phyloP scores from a whole-genome alignment of 257 asterid genomes.

The Rauvolfia tetraphylla region DNA sequence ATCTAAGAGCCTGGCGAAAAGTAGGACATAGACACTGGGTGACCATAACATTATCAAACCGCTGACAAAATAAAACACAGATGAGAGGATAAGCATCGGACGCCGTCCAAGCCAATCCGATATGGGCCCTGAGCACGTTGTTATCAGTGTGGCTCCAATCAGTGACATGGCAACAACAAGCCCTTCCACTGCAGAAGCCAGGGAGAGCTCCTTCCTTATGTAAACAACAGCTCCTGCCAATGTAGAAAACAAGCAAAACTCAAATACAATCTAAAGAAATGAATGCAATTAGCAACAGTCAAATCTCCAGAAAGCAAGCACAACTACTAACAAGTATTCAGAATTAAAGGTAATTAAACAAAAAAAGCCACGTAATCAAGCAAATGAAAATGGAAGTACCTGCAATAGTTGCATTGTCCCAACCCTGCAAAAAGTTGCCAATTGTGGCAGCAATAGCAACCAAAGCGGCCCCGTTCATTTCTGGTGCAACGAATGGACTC shows the following conservation, averaged over 20 bases:
- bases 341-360: neutral
- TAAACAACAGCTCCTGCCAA: constrained; percentile 23
- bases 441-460: constrained; percentile 17
- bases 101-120: constrained; percentile 25
- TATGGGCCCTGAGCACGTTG: constrained; percentile 20
- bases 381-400: constrained; percentile 9
- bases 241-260: neutral
- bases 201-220: constrained; percentile 18
- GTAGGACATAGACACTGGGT: constrained; percentile 23
- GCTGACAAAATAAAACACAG: constrained; percentile 19
- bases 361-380: neutral
- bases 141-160: constrained; percentile 22
- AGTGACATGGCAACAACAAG: constrained; percentile 23
- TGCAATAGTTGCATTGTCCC: constrained; percentile 27
- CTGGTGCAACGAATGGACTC: neutral
- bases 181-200: constrained; percentile 18
- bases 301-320: neutral
- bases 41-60: constrained; percentile 26
- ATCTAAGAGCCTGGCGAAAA: constrained; percentile 20
- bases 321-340: neutral
- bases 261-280: neutral
- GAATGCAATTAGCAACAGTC: neutral
- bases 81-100: constrained; percentile 21
- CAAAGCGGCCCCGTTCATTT: constrained; percentile 14
- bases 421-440: constrained; percentile 27